Evolutionary conservation across 495 filamentous ascomycete genomes (phyloP), one percentile per base, ranked within the genome.

Genomic region (Mycothermus thermophilus): DNA sequence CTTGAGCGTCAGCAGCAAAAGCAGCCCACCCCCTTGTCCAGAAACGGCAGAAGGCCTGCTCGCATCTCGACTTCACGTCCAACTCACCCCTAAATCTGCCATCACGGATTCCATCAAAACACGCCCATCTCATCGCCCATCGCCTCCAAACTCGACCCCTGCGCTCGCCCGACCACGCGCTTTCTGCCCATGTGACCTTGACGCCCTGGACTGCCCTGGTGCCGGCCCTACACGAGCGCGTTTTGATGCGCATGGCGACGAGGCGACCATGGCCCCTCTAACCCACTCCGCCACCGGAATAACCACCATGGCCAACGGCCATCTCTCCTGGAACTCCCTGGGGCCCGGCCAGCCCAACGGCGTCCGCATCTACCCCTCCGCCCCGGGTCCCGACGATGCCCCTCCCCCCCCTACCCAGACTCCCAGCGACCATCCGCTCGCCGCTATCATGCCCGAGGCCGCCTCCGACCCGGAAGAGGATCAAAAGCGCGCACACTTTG

Each of bases 381-480:
- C 38, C 42, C 33, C 27, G 29, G 22, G 20, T 19, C 31, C 21
- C 20, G 58, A 63, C 38, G 62, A 67, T 58, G 54, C 45, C 41
- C 41, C 43, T n/a, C n/a, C n/a, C 15, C 15, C 49, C 30, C 56
- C 45, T 35, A 59, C 50, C 24, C 50, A 48, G 31, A 55, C 61
- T 35, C 55, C 52, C 34, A 44, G 51, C 48, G 60, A 63, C 50
- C 32, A 35, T 25, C 43, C 47, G 12, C 42, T 49, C 30, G 22
- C 40, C 28, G 59, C n/a, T n/a, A n/a, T 58, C 62, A 47, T 66
- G 63, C 64, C 64, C 63, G 63, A 68, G 63, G 62, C 64, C 61
- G 58, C 64, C 60, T 59, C 64, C 35, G 64, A 68, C 46, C 45
- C 50, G 28, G 64, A 67, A 26, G 59, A 63, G 7, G 62, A 68